Percentiles rank a stretch among this genome's conserved stretches.
These are phyloP conservation scores for Coniophora puteana DNA, from an alignment of 1,284 basidiomycete species.

Conservation along the genomic window DNA sequence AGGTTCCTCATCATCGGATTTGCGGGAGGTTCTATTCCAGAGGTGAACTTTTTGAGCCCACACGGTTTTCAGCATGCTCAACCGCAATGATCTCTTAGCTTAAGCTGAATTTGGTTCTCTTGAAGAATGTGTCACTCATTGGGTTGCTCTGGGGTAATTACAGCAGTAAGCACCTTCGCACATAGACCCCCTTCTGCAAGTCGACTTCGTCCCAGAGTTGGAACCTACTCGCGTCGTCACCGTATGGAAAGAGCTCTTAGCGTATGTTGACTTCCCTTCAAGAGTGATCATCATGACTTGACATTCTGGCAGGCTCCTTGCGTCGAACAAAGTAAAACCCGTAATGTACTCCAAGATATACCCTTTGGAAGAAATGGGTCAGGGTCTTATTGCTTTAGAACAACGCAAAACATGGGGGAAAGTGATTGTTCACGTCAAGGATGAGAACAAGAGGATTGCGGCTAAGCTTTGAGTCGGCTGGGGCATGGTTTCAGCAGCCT, in stretches of 20 bases:
- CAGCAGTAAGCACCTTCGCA: constrained; percentile 46
- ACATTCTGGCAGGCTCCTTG: constrained; percentile 77
- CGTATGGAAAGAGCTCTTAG: constrained; percentile 77
- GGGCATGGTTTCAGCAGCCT: no score
- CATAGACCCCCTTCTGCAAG: no score
- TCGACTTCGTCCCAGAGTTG: constrained; percentile 42
- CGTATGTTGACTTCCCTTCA: constrained; percentile 34
- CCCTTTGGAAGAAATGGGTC: constrained; percentile 50
- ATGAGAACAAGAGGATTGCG: constrained; percentile 29
- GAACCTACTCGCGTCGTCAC: constrained; percentile 62
- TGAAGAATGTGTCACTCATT: constrained; percentile 83
- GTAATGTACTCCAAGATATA: constrained; percentile 74
- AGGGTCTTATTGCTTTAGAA: constrained; percentile 74
- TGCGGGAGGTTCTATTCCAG: constrained; percentile 86
- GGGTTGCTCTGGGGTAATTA: constrained; percentile 90
- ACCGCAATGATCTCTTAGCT: constrained; percentile 43
- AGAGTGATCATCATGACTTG: constrained; percentile 4
- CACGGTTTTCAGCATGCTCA: constrained; percentile 1
- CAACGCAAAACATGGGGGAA: constrained; percentile 93
- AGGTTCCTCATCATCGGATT: constrained; percentile 91
- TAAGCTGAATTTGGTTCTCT: constrained; percentile 82
- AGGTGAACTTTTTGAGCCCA: constrained; percentile 40
- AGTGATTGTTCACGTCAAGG: constrained; percentile 66
- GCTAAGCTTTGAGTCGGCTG: constrained; percentile 33
- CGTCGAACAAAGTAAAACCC: constrained; percentile 64